Conservation (phyloP, 106 monocot species). For the Cymbidium sinense region DNA sequence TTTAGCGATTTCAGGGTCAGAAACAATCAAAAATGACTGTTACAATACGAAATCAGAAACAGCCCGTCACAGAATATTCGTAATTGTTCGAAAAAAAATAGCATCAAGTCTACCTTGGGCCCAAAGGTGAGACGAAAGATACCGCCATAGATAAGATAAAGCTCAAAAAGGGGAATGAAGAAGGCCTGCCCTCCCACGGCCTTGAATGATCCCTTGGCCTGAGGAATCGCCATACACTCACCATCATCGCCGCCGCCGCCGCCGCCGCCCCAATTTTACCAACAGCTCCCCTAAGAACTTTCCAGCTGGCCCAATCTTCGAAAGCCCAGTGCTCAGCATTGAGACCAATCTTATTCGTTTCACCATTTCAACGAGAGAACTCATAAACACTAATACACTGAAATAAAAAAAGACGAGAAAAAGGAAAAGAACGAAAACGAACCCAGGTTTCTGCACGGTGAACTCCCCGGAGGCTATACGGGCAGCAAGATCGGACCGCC, state of each 20-base stretch:
- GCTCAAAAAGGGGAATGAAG: constrained; percentile 82
- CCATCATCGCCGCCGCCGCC: constrained; percentile 5
- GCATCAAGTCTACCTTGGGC: constrained; percentile 51
- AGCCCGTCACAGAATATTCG: background rate
- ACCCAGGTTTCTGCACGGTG: constrained; percentile 64
- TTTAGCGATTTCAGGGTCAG: constrained; percentile 80
- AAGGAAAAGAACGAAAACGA: background rate
- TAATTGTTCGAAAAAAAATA: background rate
- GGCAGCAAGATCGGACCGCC: constrained; percentile 55
- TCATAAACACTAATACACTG: background rate
- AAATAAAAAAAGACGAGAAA: background rate
- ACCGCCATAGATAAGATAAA: constrained; percentile 82
- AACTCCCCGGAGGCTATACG: constrained; percentile 90
- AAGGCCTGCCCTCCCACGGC: constrained; percentile 64
- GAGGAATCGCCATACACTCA: constrained; percentile 43
- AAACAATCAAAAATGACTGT: constrained; percentile 90
- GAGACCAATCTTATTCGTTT: constrained; percentile 11
- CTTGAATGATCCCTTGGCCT: constrained; percentile 54
- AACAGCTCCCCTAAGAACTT: constrained; percentile 33
- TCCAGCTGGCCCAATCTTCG: constrained; percentile 41
- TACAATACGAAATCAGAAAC: background rate
- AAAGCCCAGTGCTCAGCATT: constrained; percentile 21
- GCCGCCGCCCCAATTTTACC: constrained; percentile 11
- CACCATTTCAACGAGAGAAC: background rate
- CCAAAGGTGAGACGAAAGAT: constrained; percentile 93